Base-by-base conservation (phyloP, 352 stramenopile genomes). In the Phytopythium aichiense region DNA sequence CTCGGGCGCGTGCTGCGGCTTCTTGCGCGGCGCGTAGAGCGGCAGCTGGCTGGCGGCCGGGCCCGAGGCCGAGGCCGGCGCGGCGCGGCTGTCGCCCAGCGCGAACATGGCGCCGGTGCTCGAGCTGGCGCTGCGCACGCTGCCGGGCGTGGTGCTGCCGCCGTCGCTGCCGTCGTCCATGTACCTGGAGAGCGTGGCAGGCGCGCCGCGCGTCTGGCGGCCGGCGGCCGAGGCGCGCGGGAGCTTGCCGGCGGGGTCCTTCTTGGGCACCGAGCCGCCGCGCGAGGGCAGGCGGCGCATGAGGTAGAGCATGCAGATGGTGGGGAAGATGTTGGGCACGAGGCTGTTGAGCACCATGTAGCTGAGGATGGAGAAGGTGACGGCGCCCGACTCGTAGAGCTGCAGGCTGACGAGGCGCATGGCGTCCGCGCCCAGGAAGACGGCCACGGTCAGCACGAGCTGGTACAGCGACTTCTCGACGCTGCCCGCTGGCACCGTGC, bases 291-390 rank as follows among this genome's bases (percentile, higher is more conserved):
- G 63, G 43, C 84, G 85, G 9, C 87, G 85, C 82, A 94, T 93
- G 68, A 95, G 81, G 65, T 95, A 93, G 52, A 95, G 73, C 78
- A 95, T 91, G 74, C 84, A 95, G 64, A 95, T 89, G 30, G 81
- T 82, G n/a, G 87, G 84, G 64, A 95, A 94, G 56, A 94, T 83
- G 64, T 78, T 87, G 31, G 86, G 86, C 58, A 92, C 76, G 56
- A 95, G 76, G 64, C 76, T 88, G 67, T 89, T 89, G 45, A 83
- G 72, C 33, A 93, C 84, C 25, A 89, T 63, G 46, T 88, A 89
- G 43, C 81, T 76, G 28, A 78, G 77, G 59, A 95, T 73, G 51
- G 73, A 80, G 58, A 86, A 71, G 62, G 87, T 77, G 40, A 67
- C 63, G 63, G 64, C 63, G 38, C 71, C 71, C 16, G 67, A 64